Base-by-base conservation (phyloP, 1,284 basidiomycete species). In the Ceratobasidium sp. region DNA sequence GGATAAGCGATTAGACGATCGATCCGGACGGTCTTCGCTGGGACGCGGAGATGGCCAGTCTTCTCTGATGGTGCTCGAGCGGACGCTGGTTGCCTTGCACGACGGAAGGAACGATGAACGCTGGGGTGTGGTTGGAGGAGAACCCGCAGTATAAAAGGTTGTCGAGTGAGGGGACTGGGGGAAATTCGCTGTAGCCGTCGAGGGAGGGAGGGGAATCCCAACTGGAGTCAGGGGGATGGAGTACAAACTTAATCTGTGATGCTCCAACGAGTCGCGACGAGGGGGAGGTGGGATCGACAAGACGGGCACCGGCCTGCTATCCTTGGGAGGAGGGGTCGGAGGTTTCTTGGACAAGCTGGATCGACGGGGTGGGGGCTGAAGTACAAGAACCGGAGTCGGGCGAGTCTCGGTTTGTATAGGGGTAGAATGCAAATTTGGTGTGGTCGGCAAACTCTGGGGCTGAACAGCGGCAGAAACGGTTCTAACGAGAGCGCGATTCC, bases 141-240 rank as follows among this genome's bases (percentile, higher is more conserved):
- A 56, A 8, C 19, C 29, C 8, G 39, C 33, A 30, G 39, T 53
- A 11, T 7, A 30, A 11, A 25, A 52, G 21, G 44, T 19, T 14
- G 50, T 66, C 21, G 62, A 66, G 11, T 46, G 36, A 13, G 52
- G 50, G 16, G 62, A 66, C 62, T 54, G 62, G n/a, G 62, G 62
- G 23, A 67, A 67, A 0, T 7, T 42, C 14, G 33, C 2, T 14
- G 52, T 19, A 21, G 41, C 25, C 13, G 52, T 33, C 2, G 62
- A 67, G 16, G 30, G 27, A 2, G 62, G 53, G 14, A 64, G 33
- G 5, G 33, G 33, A 36, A 36, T 36, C 33, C 33, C 14, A 2
- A 50, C 21, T 29, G 49, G 36, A 25, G 2, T 33, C 16, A 58
- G 13, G n/a, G 57, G 57, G 11, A 29, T 2, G 16, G 42, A 41